phyloP scores from a whole-genome alignment of 1,284 basidiomycete species.

The Tylopilus sp. region DNA sequence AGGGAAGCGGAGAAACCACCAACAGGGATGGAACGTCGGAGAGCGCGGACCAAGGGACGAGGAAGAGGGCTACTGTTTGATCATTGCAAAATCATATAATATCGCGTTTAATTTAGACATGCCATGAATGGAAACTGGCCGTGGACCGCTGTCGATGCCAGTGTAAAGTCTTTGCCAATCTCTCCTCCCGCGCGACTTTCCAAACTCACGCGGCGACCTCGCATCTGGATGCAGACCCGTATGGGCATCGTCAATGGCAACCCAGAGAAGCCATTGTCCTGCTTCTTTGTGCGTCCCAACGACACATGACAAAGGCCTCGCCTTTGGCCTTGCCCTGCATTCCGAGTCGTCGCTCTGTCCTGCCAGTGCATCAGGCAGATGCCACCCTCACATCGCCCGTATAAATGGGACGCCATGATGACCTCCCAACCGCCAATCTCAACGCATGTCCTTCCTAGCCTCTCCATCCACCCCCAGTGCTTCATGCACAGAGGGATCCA shows the following conservation, averaged over 20 bases:
- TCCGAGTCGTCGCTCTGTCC: conserved; percentile 13
- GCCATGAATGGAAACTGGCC: background rate
- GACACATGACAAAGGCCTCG: conserved; percentile 28
- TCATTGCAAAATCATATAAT: conserved; percentile 16
- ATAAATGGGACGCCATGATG: conserved; percentile 25
- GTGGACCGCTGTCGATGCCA: no score
- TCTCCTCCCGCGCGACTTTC: no score
- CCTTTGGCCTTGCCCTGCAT: conserved; percentile 15
- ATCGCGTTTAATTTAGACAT: conserved; percentile 13
- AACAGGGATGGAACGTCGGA: conserved; percentile 27
- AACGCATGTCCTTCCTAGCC: conserved; percentile 18
- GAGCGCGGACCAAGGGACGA: conserved; percentile 33
- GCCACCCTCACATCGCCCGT: conserved; percentile 16
- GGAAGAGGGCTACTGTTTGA: conserved; percentile 43
- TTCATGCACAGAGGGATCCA: conserved; percentile 23
- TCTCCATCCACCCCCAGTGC: conserved; percentile 7
- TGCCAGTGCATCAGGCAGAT: conserved; percentile 23
- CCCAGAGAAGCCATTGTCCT: conserved; percentile 19
- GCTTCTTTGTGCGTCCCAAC: conserved; percentile 24
- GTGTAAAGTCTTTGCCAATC: background rate
- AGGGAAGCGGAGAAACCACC: conserved; percentile 15
- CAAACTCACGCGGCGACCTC: conserved; percentile 28
- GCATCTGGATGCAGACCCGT: conserved; percentile 13
- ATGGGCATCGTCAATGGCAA: conserved; percentile 1
- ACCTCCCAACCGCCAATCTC: conserved; percentile 2